Evolutionary conservation across 164 flowering plant species (phyloP).

Genomic region (Umbilicus rupestris): DNA sequence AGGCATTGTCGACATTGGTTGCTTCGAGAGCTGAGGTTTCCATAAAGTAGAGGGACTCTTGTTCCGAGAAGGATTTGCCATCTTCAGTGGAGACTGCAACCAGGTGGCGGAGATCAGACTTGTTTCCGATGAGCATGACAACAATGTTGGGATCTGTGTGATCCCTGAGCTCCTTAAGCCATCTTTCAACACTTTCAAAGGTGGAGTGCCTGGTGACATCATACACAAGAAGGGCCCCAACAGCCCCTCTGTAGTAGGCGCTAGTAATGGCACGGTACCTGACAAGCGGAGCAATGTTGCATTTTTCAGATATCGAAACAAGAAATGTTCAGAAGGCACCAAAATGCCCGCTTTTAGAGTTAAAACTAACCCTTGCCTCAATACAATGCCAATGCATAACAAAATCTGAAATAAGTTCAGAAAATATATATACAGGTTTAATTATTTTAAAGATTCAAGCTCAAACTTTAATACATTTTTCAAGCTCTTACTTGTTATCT

Average conservation of each 20-base stretch:
- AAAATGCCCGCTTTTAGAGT: too few relatives aligned
- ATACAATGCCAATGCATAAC: too few relatives aligned
- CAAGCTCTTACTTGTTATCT: too few relatives aligned
- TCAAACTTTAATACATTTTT: too few relatives aligned
- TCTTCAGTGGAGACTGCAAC: constrained; percentile 56
- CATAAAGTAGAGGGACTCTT: constrained; percentile 56
- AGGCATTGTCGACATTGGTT: constrained; percentile 55
- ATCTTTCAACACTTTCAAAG: constrained; percentile 53
- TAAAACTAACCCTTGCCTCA: too few relatives aligned
- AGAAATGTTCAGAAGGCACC: too few relatives aligned
- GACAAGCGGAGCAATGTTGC: background rate
- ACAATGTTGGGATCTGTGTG: constrained; percentile 72
- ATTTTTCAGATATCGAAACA: background rate
- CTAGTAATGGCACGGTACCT: constrained; percentile 75
- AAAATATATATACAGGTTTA: too few relatives aligned
- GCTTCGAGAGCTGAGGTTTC: constrained; percentile 71
- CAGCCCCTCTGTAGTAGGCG: constrained; percentile 68
- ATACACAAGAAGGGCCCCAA: constrained; percentile 58
- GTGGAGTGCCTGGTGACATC: constrained; percentile 61
- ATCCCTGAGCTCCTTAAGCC: constrained; percentile 55
- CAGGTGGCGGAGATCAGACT: constrained; percentile 62
- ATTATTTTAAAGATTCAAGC: too few relatives aligned
- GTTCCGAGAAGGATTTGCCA: constrained; percentile 53
- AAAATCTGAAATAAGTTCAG: too few relatives aligned
- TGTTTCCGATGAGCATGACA: constrained; percentile 68